Evolutionary conservation across 75 land plant species (phyloP), one percentile per base, ranked within the genome.

Genomic region (Sequoia sempervirens): DNA sequence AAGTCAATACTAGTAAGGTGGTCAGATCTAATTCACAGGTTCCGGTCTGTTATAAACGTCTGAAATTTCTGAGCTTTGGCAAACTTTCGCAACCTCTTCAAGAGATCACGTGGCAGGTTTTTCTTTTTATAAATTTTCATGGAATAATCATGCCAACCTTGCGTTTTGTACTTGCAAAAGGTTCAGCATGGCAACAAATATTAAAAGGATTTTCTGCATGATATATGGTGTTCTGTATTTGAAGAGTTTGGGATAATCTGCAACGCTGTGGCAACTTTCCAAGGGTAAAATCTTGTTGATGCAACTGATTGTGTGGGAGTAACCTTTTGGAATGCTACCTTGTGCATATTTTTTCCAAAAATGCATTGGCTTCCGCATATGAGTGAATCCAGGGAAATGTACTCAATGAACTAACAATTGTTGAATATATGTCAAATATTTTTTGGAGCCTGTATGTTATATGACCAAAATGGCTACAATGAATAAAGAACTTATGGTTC

Each of bases 311-410:
- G 26, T 75, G 38, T 50, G 8, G 76, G 78, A 75, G 30, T 10
- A 45, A 45, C 46, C 80, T 41, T 78, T 45, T 78, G 80, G 30
- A 78, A 26, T 45, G 13, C 80, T 11, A 78, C 38, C n/a, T 43
- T 23, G 47, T 38, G 28, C 79, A 78, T 4, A 45, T 78, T 45
- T 45, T 43, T 78, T 30, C 28, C 14, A 38, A 76, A 43, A 43
- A 12, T 43, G 80, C 43, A 43, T 41, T 43, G 80, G 30, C 28
- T 38, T 74, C 10, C 37, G 41, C 76, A 75, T 40, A 20, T 38
- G 9, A 78, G 45, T 78, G 45, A 43, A 26, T 78, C 52, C 80
- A 78, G 26, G 46, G 80, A 11, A 78, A 78, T 78, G 80, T 78
- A 45, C 47, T 78, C 26, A 11, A 43, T 26, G 47, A 78, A 45